Conservation (phyloP, 371 early-diverging fungal genomes). For the Apophysomyces elegans region DNA sequence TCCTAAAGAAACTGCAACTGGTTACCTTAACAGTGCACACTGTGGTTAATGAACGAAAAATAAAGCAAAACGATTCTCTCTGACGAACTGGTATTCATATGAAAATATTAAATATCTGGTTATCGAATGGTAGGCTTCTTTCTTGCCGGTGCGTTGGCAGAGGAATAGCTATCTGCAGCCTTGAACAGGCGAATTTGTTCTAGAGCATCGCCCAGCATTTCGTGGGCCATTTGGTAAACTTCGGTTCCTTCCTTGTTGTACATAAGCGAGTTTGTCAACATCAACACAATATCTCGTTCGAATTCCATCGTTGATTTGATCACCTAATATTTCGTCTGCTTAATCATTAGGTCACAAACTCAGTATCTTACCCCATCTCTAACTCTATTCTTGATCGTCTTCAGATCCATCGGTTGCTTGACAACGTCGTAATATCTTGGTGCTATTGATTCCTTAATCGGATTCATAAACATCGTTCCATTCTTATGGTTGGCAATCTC, state of each 20-base stretch:
- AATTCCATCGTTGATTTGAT: conserved; percentile 83
- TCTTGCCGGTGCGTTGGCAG: not conserved
- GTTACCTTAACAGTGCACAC: not conserved
- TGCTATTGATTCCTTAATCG: conserved; percentile 77
- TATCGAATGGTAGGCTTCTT: not conserved
- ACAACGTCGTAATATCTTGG: conserved; percentile 81
- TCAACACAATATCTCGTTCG: conserved; percentile 85
- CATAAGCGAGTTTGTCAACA: conserved; percentile 88
- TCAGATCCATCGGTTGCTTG: conserved; percentile 85
- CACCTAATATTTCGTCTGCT: conserved; percentile 42
- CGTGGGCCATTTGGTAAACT: conserved; percentile 81
- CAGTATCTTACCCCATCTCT: conserved; percentile 73
- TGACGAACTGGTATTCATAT: no score
- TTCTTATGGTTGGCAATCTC: conserved; percentile 88
- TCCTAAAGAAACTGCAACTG: no score
- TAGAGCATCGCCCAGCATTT: conserved; percentile 74
- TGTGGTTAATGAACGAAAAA: not conserved
- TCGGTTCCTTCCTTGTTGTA: conserved; percentile 86
- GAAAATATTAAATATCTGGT: not conserved
- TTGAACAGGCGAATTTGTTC: conserved; percentile 52
- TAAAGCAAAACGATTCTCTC: not conserved
- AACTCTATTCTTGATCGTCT: conserved; percentile 79
- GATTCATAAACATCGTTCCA: conserved; percentile 83
- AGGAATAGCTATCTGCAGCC: conserved; percentile 30
- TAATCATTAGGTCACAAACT: not conserved